Base-by-base conservation (phyloP, 331 rosid genomes). In the Prunus yedoensis region DNA sequence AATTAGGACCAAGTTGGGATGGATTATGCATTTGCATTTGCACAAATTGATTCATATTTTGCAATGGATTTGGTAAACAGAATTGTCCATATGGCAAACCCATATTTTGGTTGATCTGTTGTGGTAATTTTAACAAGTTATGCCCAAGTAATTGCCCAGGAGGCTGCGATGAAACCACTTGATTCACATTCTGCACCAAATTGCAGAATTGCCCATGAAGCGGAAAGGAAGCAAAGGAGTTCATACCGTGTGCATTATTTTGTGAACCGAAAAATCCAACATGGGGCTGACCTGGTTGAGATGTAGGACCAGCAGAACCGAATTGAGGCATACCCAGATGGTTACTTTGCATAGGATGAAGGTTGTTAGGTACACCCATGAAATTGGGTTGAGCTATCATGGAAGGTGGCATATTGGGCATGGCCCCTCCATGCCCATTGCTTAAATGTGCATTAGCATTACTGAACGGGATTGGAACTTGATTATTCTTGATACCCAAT, bases 1-100 rank as follows among this genome's bases (percentile, higher is more conserved):
- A 81, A 8, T 74, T 76, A 38, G 87, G 88, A 66, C 18, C 71
- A 77, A 45, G 83, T 68, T 90, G 98, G 70, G 90, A 68, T 79
- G 84, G 71, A 78, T 87, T 86, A 61, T 79, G 51, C 80, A 81
- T 41, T 80, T 88, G 97, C 83, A 83, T 82, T 50, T 85, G 87
- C 79, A 88, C 66, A 71, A 82, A 85, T 46, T 87, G 99, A 63
- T 88, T 89, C 89, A 84, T 85, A 72, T 86, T 90, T 74, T 85
- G 98, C 81, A 84, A 62, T 52, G 79, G 73, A 78, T 70, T 81
- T 2, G 89, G 88, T 17, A 80, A 71, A 80, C 82, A 75, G 41
- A 86, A 90, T 15, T 91, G 97, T 12, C 87, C 96, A 83, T 86
- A 89, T 17, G 80, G 83, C 72, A 90, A 75, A 57, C 87, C 89